These are phyloP conservation scores for Linnemannia elongata DNA, from an alignment of 192 early-diverging fungal species.

Conservation along the genomic window DNA sequence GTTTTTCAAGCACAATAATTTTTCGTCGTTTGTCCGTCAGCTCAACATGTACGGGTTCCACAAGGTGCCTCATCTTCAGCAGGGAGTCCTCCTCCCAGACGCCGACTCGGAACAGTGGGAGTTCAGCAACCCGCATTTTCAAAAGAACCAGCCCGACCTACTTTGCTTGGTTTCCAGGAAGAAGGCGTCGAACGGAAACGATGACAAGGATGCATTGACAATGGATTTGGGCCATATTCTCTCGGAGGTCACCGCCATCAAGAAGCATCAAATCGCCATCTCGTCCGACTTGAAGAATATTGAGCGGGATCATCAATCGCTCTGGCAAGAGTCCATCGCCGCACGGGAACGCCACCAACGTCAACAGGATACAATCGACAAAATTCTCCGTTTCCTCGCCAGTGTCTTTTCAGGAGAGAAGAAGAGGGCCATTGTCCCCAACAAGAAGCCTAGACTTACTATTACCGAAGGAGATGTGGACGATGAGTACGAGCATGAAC, in stretches of 20 bases:
- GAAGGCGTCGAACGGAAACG: constrained; percentile 66
- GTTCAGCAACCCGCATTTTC: constrained; percentile 93
- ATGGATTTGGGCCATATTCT: constrained; percentile 68
- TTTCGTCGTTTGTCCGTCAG: constrained; percentile 91
- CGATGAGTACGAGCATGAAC: constrained; percentile 18
- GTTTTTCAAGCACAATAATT: constrained; percentile 95
- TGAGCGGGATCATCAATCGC: constrained; percentile 87
- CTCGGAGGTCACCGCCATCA: constrained; percentile 88
- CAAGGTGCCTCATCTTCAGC: constrained; percentile 94
- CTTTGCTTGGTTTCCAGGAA: constrained; percentile 91
- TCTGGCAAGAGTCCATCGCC: constrained; percentile 88
- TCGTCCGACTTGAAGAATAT: constrained; percentile 88
- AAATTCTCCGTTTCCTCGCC: constrained; percentile 92
- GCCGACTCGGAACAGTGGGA: constrained; percentile 89
- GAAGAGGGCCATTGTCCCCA: constrained; percentile 63
- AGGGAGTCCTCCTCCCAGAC: constrained; percentile 87
- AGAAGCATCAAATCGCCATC: constrained; percentile 92
- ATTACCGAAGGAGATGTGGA: constrained; percentile 48
- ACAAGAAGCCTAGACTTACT: constrained; percentile 61
- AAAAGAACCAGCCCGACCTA: constrained; percentile 89
- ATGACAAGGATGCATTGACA: constrained; percentile 59
- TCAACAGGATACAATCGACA: constrained; percentile 94
- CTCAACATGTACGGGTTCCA: constrained; percentile 98
- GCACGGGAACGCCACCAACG: constrained; percentile 84
- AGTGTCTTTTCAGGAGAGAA: constrained; percentile 80